Evolutionary conservation across 1,284 basidiomycete species (phyloP), one percentile per base, ranked within the genome.

Genomic region (Microbotryum saponariae): DNA sequence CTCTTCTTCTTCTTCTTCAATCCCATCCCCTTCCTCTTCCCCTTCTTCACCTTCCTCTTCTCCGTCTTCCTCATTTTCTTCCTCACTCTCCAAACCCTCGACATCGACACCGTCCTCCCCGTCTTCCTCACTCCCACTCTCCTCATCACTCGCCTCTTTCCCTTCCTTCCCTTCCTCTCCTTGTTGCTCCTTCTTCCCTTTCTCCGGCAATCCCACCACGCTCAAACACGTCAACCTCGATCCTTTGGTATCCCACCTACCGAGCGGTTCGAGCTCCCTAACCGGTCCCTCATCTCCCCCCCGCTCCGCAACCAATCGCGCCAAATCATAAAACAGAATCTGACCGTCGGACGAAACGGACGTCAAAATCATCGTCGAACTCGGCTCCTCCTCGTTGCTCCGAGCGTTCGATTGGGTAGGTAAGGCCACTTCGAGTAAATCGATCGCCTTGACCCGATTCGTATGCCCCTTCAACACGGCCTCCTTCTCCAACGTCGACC

Each of bases 311-410:
- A 29, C 12, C 3, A 86, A 71, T 1, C 73, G 70, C 2, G 81
- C 79, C 42, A 92, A 77, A 74, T 93, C 86, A 74, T 87, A 91
- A 16, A 92, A 73, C 70, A 85, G 83, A 69, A 93, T 84, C 59
- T 83, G 82, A 10, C 91, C 91, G 66, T 93, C 91, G 0, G 89
- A 90, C 0, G 89, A 92, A 16, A 83, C 84, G 4, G 88, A 87
- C 60, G 83, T 81, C 14, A 83, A 81, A 23, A 91, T 77, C 0
- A 82, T 83, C 0, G 86, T 88, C 46, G 67, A 71, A n/a, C n/a
- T n/a, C n/a, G n/a, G n/a, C n/a, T n/a, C n/a, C n/a, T n/a, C n/a
- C n/a, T n/a, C n/a, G n/a, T n/a, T 72, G 67, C 4, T 12, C 18
- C 12, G 37, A 42, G 46, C 23, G 14, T 49, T 42, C 4, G 45